Conservation (phyloP, 176 grass and related monocot species). For the Oryza brachyantha region DNA sequence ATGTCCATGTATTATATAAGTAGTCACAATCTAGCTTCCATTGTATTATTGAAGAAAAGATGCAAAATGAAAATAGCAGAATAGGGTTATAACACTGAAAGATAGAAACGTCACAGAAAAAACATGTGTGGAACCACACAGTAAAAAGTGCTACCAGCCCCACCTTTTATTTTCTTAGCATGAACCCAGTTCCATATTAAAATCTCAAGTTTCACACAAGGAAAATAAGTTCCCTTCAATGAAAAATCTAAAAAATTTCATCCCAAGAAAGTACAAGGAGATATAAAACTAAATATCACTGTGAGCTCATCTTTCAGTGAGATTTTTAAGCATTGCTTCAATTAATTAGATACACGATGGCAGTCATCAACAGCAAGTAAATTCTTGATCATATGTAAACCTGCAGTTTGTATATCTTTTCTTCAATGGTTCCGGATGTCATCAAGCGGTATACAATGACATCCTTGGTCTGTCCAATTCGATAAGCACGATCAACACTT, state of each 20-base stretch:
- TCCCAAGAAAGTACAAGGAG: not conserved
- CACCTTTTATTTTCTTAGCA: not conserved
- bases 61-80: not conserved
- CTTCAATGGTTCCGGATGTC: slow-evolving; percentile 89
- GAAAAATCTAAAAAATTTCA: not conserved
- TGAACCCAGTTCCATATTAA: not conserved
- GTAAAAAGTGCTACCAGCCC: not conserved
- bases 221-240: not conserved
- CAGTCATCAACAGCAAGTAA: not conserved
- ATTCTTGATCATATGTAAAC: slow-evolving; percentile 25
- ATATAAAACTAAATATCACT: not conserved
- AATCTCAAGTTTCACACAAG: not conserved
- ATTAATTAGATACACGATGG: not conserved
- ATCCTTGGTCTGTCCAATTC: slow-evolving; percentile 87
- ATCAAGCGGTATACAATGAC: slow-evolving; percentile 87
- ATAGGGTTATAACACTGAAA: not conserved
- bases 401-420: slow-evolving; percentile 97
- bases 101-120: not conserved
- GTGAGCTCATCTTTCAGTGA: not conserved
- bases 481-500: slow-evolving; percentile 83
- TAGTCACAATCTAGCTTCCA: not conserved
- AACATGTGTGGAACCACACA: not conserved
- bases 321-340: not conserved
- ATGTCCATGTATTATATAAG: slow-evolving; percentile 2
- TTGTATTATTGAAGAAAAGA: slow-evolving; percentile 7